Conservation (phyloP, 805 yeast species). For the Cyberlindnera xishuangbannaensis region DNA sequence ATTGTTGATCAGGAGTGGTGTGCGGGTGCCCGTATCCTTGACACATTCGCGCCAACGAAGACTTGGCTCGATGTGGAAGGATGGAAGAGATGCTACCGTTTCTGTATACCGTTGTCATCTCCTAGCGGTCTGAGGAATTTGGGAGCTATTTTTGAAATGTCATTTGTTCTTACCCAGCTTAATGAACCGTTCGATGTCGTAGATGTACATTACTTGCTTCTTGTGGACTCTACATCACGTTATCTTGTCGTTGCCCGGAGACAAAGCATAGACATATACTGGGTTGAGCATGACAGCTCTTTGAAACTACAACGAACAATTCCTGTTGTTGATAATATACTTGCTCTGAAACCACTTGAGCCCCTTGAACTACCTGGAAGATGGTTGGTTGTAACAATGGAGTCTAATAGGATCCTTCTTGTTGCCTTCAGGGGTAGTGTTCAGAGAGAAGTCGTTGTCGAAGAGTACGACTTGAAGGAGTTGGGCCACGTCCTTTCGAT, state of each 20-base stretch:
- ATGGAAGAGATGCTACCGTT: too few relatives aligned
- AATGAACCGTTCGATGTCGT: conserved; percentile 11
- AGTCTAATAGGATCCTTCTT: conserved; percentile 12
- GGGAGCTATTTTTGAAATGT: conserved; percentile 2
- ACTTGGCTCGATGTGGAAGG: too few relatives aligned
- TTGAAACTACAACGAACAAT: conserved; percentile 8
- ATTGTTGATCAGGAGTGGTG: too few relatives aligned
- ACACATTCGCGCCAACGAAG: background rate
- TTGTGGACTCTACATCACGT: conserved; percentile 2
- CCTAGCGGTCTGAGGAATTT: too few relatives aligned
- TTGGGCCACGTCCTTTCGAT: conserved; percentile 8
- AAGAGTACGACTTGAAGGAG: conserved; percentile 10
- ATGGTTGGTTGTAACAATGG: conserved; percentile 15
- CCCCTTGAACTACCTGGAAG: conserved; percentile 8
- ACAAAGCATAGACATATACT: conserved; percentile 12
- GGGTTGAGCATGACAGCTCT: background rate
- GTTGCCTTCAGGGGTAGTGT: conserved; percentile 13
- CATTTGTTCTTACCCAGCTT: conserved; percentile 11
- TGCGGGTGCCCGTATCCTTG: background rate
- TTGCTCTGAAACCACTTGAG: conserved; percentile 11
- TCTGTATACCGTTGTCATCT: background rate
- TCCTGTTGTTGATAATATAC: conserved; percentile 12
- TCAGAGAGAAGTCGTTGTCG: conserved; percentile 8
- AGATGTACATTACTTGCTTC: conserved; percentile 3
- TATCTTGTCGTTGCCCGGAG: conserved; percentile 16